Evolutionary conservation across 306 rosid species (phyloP), one percentile per base, ranked within the genome.

Genomic region (Trifolium subterraneum): DNA sequence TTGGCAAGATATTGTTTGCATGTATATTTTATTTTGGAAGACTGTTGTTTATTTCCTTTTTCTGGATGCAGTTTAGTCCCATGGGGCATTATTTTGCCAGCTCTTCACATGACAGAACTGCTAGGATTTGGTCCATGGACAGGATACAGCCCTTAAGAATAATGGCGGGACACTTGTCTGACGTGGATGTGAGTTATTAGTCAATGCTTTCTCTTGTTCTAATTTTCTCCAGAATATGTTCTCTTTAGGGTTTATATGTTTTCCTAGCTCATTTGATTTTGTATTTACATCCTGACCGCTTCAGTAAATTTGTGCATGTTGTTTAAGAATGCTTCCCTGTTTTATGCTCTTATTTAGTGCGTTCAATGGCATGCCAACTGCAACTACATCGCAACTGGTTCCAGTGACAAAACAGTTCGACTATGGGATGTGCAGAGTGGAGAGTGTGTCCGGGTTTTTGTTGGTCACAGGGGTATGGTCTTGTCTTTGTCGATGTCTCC

Each of bases 321-420:
- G 16, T 75, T 81, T 70, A 64, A 65, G 45, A 23, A 58, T 48
- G 63, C 36, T 78, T 41, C 52, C 72, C 44, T 69, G 45, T 76
- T 72, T 36, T 48, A 29, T 77, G 13, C 22, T 63, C 65, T 68
- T 65, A 52, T 72, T 6, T 68, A 88, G 99, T 91, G 98, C 58
- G 96, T 95, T 67, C 99, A 95, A 84, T 95, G 99, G 99, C 99
- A 95, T 80, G 87, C 81, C 85, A 95, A 95, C 90, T 95, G 99
- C 96, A 95, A 95, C 89, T 95, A 95, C 85, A 85, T 95, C 23
- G 97, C 98, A 27, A 92, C 99, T 20, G 99, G 99, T 39, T 95
- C 98, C 39, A 95, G 98, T 75, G 99, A 95, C 84, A 95, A 92
- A 84, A 92, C 97, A 16, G 99, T 92, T 38, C 77, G 99, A 74